Evolutionary conservation across 208 protist genomes (phyloP).

Genomic region (Acanthamoeba healyi): DNA sequence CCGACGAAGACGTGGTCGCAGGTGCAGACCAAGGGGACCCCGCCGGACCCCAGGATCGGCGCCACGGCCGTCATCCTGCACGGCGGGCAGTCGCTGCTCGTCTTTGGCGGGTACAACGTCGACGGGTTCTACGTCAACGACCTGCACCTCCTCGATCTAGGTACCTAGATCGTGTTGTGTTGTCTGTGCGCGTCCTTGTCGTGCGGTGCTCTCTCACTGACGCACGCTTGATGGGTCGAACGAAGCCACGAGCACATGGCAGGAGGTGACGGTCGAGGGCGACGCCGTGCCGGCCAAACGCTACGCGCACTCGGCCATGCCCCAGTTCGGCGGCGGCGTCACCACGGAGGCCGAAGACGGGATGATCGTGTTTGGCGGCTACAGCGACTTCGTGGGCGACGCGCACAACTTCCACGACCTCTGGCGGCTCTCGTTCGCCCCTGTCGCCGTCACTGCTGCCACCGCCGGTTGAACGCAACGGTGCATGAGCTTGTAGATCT

Average conservation of each 20-base stretch:
- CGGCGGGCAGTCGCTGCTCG: not conserved
- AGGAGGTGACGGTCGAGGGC: not conserved
- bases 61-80: not conserved
- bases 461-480: too few relatives aligned
- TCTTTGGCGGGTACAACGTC: conserved; percentile 7
- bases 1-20: not conserved
- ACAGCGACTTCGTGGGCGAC: not conserved
- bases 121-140: conserved; percentile 31
- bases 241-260: not conserved
- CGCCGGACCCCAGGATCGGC: not conserved
- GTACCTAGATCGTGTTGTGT: not conserved
- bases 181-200: not conserved
- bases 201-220: too few relatives aligned
- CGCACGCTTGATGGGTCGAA: too few relatives aligned
- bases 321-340: too few relatives aligned
- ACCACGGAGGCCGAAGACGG: not conserved
- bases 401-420: not conserved
- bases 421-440: conserved; percentile 18
- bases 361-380: conserved; percentile 9
- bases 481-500: too few relatives aligned
- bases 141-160: not conserved
- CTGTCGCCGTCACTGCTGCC: too few relatives aligned
- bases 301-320: conserved; percentile 8
- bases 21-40: not conserved
- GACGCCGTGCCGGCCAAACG: not conserved